A percentile compares a stretch with the other conserved stretches of the same genome.
Evolutionary conservation across 805 yeast species (phyloP).

Genomic region (Schizosaccharomyces cryophilus): DNA sequence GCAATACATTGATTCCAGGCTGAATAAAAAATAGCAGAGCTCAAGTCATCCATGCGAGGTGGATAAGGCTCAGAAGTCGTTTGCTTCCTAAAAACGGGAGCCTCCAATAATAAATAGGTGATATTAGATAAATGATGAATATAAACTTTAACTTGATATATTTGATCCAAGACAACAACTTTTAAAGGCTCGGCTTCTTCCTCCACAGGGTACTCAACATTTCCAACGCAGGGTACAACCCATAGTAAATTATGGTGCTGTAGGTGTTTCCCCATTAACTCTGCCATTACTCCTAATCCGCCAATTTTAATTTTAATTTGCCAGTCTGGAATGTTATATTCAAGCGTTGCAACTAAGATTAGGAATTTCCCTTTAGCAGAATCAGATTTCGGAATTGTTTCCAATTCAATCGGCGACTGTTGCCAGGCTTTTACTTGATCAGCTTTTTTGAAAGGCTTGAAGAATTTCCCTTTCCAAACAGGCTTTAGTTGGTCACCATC

Average conservation of each 20-base stretch:
- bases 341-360: neutral
- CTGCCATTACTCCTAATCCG: slow-evolving; percentile 1
- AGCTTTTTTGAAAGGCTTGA: neutral
- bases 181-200: neutral
- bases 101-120: neutral
- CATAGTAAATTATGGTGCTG: neutral
- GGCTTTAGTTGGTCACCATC: neutral
- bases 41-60: slow-evolving; percentile 2
- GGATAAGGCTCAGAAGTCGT: slow-evolving; percentile 1
- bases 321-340: slow-evolving; percentile 1
- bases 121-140: neutral
- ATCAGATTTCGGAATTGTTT: too few relatives aligned
- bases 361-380: neutral
- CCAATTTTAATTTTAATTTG: slow-evolving; percentile 1
- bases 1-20: slow-evolving; percentile 3
- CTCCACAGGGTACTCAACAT: neutral
- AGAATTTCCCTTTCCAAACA: neutral
- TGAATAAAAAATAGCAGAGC: slow-evolving; percentile 1
- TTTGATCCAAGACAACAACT: neutral
- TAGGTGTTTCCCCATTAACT: slow-evolving; percentile 1
- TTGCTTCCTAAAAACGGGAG: slow-evolving; percentile 2
- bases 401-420: neutral
- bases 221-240: slow-evolving; percentile 2
- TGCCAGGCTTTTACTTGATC: neutral
- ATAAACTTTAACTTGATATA: neutral